Conservation (phyloP, 2,329 filamentous ascomycete species). For the Pezicula radicicola region DNA sequence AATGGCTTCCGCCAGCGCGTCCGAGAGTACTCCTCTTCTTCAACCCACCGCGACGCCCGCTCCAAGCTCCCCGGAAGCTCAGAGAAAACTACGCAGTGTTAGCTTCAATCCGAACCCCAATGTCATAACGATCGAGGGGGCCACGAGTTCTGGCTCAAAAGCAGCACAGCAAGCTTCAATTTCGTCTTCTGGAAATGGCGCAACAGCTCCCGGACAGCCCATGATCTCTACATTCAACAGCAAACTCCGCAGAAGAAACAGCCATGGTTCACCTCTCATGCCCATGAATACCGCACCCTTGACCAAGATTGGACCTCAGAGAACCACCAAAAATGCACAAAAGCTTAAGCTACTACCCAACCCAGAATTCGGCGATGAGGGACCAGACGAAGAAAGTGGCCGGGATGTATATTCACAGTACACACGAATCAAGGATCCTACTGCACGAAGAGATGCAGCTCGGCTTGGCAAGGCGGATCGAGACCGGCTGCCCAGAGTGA, state of each 20-base stretch:
- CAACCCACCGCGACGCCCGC: conserved; percentile 1
- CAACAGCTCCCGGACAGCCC: conserved; percentile 38
- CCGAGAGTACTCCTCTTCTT: conserved; percentile 19
- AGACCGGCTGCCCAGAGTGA: conserved; percentile 82
- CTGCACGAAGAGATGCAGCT: conserved; percentile 86
- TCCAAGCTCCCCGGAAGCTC: conserved; percentile 12
- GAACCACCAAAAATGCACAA: conserved; percentile 92
- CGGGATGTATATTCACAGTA: conserved; percentile 97
- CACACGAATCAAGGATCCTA: conserved; percentile 95
- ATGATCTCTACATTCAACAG: conserved; percentile 80
- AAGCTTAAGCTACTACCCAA: conserved; percentile 97
- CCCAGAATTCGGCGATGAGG: conserved; percentile 76
- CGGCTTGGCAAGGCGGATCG: conserved; percentile 90
- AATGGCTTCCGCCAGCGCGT: conserved; percentile 20
- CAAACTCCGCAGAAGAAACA: conserved; percentile 84
- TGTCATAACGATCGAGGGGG: conserved; percentile 53
- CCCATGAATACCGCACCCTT: conserved; percentile 30
- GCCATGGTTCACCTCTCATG: conserved; percentile 55
- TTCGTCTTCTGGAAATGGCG: conserved; percentile 27
- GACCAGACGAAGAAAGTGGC: conserved; percentile 81
- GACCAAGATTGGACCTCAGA: conserved; percentile 85
- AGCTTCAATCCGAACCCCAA: conserved; percentile 74
- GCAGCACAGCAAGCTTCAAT: conserved; percentile 27
- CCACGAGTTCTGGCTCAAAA: conserved; percentile 43
- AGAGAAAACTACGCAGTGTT: conserved; percentile 50